phyloP scores from a whole-genome alignment of 768 basidiomycete species.

The Tricholoma bakamatsutake region DNA sequence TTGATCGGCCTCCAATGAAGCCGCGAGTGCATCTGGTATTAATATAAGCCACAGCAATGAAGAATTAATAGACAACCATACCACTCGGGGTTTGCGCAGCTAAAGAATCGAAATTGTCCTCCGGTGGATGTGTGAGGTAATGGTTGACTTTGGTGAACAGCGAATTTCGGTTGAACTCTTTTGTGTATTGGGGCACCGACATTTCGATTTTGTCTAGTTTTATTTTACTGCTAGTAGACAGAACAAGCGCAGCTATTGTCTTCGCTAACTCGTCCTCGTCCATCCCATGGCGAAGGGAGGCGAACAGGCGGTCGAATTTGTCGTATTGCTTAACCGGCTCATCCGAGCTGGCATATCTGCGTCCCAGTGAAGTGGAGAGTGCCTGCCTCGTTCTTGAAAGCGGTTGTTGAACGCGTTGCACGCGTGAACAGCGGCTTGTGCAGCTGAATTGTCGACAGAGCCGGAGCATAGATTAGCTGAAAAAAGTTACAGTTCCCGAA shows the following conservation, averaged over 20 bases:
- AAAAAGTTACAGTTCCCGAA: neutral
- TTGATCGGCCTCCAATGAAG: neutral
- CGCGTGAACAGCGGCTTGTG: slow-evolving; percentile 20
- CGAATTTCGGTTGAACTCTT: neutral
- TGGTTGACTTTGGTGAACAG: slow-evolving; percentile 8
- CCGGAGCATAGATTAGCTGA: slow-evolving; percentile 16
- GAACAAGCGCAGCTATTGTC: slow-evolving; percentile 13
- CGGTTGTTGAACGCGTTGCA: slow-evolving; percentile 21
- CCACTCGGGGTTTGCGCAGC: neutral
- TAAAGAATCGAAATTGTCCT: slow-evolving; percentile 8
- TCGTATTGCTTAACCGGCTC: slow-evolving; percentile 1
- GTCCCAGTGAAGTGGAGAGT: slow-evolving; percentile 1
- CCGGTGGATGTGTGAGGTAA: slow-evolving; percentile 9
- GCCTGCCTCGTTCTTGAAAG: neutral
- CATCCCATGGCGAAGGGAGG: slow-evolving; percentile 16
- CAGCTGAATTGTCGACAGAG: slow-evolving; percentile 15
- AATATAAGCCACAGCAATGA: neutral
- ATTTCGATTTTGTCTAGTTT: slow-evolving; percentile 3
- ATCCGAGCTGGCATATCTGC: slow-evolving; percentile 12
- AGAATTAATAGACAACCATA: neutral
- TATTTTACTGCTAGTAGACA: slow-evolving; percentile 7
- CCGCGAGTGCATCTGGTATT: neutral
- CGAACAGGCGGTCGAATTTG: slow-evolving; percentile 18
- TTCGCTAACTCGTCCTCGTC: slow-evolving; percentile 16
- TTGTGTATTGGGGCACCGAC: neutral